Base-by-base conservation (phyloP, 2,329 filamentous ascomycete species). In the Aspergillus glaucus region DNA sequence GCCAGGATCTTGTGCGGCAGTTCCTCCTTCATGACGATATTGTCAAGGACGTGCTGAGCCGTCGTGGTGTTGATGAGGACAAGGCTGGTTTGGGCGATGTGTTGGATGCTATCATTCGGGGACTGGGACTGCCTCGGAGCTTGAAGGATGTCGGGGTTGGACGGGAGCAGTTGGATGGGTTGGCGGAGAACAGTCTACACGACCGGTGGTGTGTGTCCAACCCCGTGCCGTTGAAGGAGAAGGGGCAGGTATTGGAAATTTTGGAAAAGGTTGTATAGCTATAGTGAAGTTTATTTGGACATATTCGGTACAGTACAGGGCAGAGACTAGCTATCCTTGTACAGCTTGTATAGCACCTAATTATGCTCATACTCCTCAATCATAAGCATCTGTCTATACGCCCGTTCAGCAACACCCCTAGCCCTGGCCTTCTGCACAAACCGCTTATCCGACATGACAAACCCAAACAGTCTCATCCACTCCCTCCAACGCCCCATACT, bases 91-190 rank as follows among this genome's bases (percentile, higher is more conserved):
- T 80, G 19, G 75, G 76, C 0, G 79, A 81, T 62, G 62, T 77
- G 5, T 60, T 83, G 32, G 76, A 77, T 44, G 70, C 66, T 3
- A 62, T 82, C 2, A 72, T 83, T 39, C 67, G 70, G 6, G 71
- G 73, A 37, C 59, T 83, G 15, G 78, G 72, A 0, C 68, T 83
- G 74, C 79, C 79, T n/a, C 67, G 75, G 46, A 75, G 71, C 3
- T 56, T 83, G 43, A 71, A 67, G 42, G 77, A 78, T 4, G 75
- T 81, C 1, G 71, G 74, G 0, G 70, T 83, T 2, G 69, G 70
- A 0, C 66, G 66, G 21, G 75, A 80, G 2, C 69, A 73, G 56
- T 59, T 80, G 14, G 71, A 75, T 19, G 56, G 51, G 3, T 59
- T 84, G 43, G 78, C 79, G 0, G 62, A 67, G 49, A 75, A 76